Base-by-base conservation (phyloP, 78 protist species). In the Protostelium mycophagum region DNA sequence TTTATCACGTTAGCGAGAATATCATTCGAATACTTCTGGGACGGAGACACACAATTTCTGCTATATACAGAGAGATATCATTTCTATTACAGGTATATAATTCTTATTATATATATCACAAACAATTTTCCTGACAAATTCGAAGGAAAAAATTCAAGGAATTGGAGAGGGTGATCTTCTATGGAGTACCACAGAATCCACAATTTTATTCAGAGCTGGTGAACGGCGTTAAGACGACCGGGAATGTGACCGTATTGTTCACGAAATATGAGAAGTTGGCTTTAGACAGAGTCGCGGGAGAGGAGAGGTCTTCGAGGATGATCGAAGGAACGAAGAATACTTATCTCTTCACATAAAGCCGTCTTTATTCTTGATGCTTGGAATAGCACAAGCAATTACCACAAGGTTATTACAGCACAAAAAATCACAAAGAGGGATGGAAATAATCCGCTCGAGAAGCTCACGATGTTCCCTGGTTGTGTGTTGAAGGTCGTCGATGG, bases 241-340 rank as follows among this genome's bases (percentile, higher is more conserved):
- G 92, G 28, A 83, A 88, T 1, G 86, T 89, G 35, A 93, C 84
- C 38, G 83, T 90, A 31, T n/a, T 88, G 29, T 93, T 87, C 37
- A 90, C 95, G 1, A 10, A 31, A 23, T 83, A 38, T 16, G 95
- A 93, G 85, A 86, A 87, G 35, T 28, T 93, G 38, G 90, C 91
- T 29, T n/a, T 93, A 0, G 95, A 93, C 86, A 34, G 92, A 29
- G 90, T 93, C 1, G 95, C 90, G 86, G 95, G 95, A 28, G 88
- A 85, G 0, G 34, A 38, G 28, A 85, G 95, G 87, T 83, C 88
- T 16, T 39, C 35, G 83, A 93, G 87, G 88, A 88, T 93, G 90
- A 28, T 90, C 23, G 90, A 88, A 37, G 37, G 88, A 73, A 91
- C 87, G 31, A 93, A 93, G 86, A 0, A 83, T 37, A 93, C 95